phyloP scores from a whole-genome alignment of 2,329 filamentous ascomycete genomes.

The Aspergillus sp. region DNA sequence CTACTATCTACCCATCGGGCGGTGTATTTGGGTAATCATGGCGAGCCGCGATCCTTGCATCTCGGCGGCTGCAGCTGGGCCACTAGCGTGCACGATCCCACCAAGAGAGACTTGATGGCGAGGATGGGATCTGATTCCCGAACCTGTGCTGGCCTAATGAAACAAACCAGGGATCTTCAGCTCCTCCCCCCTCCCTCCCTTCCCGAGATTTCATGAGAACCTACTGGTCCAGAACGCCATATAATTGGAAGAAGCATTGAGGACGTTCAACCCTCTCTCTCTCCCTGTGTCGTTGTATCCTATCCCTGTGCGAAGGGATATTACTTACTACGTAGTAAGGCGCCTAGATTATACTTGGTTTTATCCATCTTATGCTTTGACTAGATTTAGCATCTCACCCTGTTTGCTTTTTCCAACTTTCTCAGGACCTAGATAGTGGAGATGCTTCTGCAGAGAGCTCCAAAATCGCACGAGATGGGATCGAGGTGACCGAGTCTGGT shows the following conservation, averaged over 20 bases:
- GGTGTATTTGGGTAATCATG: constrained; percentile 2
- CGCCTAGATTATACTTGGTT: background rate
- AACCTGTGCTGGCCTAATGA: constrained; percentile 2
- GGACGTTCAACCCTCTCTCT: background rate
- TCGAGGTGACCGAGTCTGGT: background rate
- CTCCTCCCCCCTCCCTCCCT: background rate
- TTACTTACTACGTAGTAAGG: background rate
- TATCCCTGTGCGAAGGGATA: background rate
- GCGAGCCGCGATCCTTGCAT: constrained; percentile 7
- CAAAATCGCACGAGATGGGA: background rate
- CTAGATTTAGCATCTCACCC: background rate
- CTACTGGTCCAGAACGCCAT: background rate
- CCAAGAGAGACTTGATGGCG: background rate
- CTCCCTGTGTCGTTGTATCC: background rate
- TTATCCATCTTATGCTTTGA: background rate
- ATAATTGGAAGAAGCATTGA: background rate
- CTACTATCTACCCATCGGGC: background rate
- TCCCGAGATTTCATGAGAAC: background rate
- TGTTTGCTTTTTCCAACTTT: background rate
- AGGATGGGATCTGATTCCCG: constrained; percentile 2
- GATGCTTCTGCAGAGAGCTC: background rate
- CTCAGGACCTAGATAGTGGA: background rate
- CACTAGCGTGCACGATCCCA: constrained; percentile 15
- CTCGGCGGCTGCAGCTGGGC: background rate
- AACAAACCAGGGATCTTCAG: constrained; percentile 3